phyloP scores from a whole-genome alignment of 306 rosid genomes.

The Oemleria cerasiformis region DNA sequence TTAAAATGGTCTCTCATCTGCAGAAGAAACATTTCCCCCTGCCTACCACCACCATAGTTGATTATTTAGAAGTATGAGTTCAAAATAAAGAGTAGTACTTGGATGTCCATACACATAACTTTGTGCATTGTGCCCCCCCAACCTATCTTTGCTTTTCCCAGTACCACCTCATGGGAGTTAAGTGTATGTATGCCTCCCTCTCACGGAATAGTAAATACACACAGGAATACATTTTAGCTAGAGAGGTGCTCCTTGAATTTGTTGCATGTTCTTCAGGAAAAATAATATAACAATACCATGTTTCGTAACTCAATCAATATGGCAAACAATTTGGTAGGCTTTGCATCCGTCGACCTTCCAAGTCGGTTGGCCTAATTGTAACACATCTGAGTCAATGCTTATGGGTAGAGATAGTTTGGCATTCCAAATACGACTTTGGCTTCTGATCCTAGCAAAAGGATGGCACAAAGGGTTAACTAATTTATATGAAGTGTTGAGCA shows the following conservation, averaged over 20 bases:
- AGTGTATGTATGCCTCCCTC: neutral
- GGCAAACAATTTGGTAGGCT: neutral
- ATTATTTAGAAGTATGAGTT: neutral
- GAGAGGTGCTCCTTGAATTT: neutral
- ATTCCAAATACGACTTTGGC: neutral
- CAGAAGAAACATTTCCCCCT: neutral
- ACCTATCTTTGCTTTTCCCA: neutral
- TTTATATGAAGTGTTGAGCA: neutral
- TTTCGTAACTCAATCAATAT: neutral
- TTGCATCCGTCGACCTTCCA: neutral
- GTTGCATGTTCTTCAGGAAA: neutral
- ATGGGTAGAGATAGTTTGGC: neutral
- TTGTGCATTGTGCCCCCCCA: neutral
- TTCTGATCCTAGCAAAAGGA: neutral
- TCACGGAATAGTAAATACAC: neutral
- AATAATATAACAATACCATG: neutral
- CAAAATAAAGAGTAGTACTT: neutral
- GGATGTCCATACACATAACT: conserved; percentile 1
- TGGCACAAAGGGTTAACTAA: neutral
- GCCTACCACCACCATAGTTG: neutral
- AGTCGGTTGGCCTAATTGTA: neutral
- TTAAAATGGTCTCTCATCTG: neutral
- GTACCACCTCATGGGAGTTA: neutral
- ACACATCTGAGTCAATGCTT: neutral
- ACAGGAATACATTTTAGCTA: neutral